phyloP scores from a whole-genome alignment of 805 yeast genomes.

The Sugiyamaella boreocaroliniensis region DNA sequence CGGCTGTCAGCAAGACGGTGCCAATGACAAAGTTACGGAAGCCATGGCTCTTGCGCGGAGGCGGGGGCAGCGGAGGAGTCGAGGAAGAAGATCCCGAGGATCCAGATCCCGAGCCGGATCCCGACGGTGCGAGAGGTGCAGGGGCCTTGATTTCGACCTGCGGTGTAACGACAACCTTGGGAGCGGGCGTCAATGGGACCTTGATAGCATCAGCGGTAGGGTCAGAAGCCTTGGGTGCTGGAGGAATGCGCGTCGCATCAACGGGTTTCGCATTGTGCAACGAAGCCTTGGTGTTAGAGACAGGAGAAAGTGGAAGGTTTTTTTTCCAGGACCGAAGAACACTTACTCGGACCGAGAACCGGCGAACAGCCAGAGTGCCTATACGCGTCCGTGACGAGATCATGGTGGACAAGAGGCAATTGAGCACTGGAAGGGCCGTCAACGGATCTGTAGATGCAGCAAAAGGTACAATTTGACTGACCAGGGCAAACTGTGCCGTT shows the following conservation, averaged over 20 bases:
- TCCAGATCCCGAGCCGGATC: not conserved
- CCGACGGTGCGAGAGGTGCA: no score
- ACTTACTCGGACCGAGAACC: not conserved
- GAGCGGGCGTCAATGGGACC: not conserved
- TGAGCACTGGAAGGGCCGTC: not conserved
- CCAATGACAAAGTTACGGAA: conserved; percentile 29
- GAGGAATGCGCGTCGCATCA: not conserved
- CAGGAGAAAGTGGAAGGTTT: not conserved
- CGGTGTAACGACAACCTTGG: not conserved
- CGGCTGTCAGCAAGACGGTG: conserved; percentile 24
- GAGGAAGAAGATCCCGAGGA: not conserved
- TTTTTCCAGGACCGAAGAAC: no score
- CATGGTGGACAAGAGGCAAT: not conserved
- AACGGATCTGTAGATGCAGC: not conserved
- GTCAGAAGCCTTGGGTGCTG: not conserved
- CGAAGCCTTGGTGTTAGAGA: not conserved
- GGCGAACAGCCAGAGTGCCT: not conserved
- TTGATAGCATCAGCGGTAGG: not conserved
- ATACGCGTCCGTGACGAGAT: not conserved
- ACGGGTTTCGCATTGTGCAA: not conserved
- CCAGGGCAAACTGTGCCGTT: not conserved
- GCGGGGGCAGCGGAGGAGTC: not conserved
- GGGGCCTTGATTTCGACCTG: no score
- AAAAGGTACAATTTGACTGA: not conserved
- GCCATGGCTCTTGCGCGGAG: conserved; percentile 18